Evolutionary conservation across 805 yeast species (phyloP).

Genomic region (Saccharomyces paradoxus): DNA sequence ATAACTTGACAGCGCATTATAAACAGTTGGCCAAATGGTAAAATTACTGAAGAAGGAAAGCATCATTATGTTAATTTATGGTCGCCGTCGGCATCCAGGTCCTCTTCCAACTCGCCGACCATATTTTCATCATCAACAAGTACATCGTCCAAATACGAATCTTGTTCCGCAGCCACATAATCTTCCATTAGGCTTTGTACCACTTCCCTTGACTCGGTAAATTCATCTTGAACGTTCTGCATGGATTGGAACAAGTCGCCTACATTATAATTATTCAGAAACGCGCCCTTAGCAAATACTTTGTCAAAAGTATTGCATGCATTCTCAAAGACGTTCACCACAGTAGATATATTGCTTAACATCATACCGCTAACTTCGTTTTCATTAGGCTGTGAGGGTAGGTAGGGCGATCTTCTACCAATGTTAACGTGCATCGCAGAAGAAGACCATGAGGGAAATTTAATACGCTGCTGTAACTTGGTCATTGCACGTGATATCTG

Average conservation of each 20-base stretch:
- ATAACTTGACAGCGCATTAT: not conserved
- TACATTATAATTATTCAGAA: constrained; percentile 63
- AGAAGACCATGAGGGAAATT: constrained; percentile 82
- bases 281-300: constrained; percentile 73
- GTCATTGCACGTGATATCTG: constrained; percentile 64
- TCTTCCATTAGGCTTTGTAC: constrained; percentile 71
- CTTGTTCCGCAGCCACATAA: constrained; percentile 63
- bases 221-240: constrained; percentile 46
- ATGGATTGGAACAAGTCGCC: constrained; percentile 30
- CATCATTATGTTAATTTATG: constrained; percentile 13
- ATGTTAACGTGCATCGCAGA: constrained; percentile 70
- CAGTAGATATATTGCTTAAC: constrained; percentile 75
- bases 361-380: constrained; percentile 62
- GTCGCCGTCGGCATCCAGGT: constrained; percentile 27
- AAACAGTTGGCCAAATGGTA: not conserved
- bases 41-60: not conserved
- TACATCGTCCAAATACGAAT: constrained; percentile 35
- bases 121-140: constrained; percentile 32
- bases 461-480: constrained; percentile 56
- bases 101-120: constrained; percentile 19
- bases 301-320: constrained; percentile 72
- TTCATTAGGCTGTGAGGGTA: constrained; percentile 7
- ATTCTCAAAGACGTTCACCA: constrained; percentile 56
- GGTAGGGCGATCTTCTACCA: constrained; percentile 63
- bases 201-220: constrained; percentile 66